Evolutionary conservation across 1,284 basidiomycete genomes (phyloP), one percentile per base, ranked within the genome.

Genomic region (Cryptococcus floricola): DNA sequence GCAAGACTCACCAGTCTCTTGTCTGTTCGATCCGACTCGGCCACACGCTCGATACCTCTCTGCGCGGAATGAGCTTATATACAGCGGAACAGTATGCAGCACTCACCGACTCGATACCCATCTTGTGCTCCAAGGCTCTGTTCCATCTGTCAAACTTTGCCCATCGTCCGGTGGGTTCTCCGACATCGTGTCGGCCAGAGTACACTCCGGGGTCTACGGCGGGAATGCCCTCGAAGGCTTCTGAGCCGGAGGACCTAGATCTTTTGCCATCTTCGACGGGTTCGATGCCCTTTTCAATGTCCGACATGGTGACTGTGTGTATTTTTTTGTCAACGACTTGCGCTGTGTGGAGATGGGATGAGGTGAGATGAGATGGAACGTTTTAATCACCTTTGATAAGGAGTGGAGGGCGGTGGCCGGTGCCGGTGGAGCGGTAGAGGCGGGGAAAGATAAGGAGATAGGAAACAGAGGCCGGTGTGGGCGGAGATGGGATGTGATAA

Each of bases 11-110:
- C 61, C 6, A 70, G 60, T 7, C 63, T 50, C 9, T 48, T 63
- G 60, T 71, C 64, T 12, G 63, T 59, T n/a, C 65, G 53, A 31
- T 61, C 61, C 13, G 53, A 50, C 45, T 69, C 66, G 31, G 69
- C 60, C 4, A 69, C 70, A 14, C 70, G 66, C 50, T 73, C 66
- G 62, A 73, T 73, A 54, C 71, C 71, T 28, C 71, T 62, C 67
- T 46, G 13, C 9, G 16, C 25, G 44, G 19, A 23, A 27, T 46
- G 18, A 46, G 44, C 8, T 5, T 10, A 46, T 23, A 25, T 19
- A 46, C 27, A 3, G 14, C 23, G 9, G 18, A 16, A 9, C 8
- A 18, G 31, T 10, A 34, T 8, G 31, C 6, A 18, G 10, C 10
- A 59, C 66, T 61, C 56, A 68, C 66, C 28, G 66, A 54, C 63